These are phyloP conservation scores for Irpex sp. DNA, from an alignment of 1,284 basidiomycete species.

Conservation along the genomic window DNA sequence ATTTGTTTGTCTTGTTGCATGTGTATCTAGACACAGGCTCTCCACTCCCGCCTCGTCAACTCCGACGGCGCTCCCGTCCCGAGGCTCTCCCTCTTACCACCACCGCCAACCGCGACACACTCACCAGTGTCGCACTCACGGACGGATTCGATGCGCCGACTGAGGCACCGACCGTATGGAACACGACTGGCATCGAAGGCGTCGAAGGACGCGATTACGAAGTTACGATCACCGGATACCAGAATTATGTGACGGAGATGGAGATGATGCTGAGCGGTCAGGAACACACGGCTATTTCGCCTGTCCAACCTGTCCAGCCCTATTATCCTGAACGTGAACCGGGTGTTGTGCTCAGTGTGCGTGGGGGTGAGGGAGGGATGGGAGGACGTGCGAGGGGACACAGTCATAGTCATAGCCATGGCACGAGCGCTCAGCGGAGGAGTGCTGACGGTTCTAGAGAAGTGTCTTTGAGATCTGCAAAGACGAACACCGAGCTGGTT, in stretches of 20 bases:
- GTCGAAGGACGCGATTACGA: constrained; percentile 26
- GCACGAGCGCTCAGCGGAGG: constrained; percentile 1
- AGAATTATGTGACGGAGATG: constrained; percentile 44
- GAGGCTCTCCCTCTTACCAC: background rate
- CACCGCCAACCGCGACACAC: background rate
- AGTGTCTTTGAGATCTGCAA: constrained; percentile 18
- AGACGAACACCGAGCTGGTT: constrained; percentile 28
- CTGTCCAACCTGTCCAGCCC: background rate
- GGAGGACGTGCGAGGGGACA: background rate
- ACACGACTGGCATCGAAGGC: constrained; percentile 18
- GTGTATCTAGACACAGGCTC: constrained; percentile 2
- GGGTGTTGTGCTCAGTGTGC: background rate
- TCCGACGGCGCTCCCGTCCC: constrained; percentile 2
- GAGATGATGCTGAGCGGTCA: constrained; percentile 37
- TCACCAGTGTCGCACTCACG: constrained; percentile 26
- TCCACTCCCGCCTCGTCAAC: constrained; percentile 2
- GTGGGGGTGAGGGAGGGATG: constrained; percentile 1
- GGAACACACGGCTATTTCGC: constrained; percentile 24
- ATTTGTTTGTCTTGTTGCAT: background rate
- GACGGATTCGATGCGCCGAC: constrained; percentile 40
- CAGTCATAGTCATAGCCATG: constrained; percentile 10
- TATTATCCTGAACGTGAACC: constrained; percentile 1
- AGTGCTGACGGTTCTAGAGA: constrained; percentile 18
- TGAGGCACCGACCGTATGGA: constrained; percentile 30
- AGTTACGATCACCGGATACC: constrained; percentile 33